Percentiles rank a stretch among this genome's conserved stretches.
These are phyloP conservation scores for Xylaria sp. DNA, from an alignment of 2,329 filamentous ascomycete species.

Conservation along the genomic window DNA sequence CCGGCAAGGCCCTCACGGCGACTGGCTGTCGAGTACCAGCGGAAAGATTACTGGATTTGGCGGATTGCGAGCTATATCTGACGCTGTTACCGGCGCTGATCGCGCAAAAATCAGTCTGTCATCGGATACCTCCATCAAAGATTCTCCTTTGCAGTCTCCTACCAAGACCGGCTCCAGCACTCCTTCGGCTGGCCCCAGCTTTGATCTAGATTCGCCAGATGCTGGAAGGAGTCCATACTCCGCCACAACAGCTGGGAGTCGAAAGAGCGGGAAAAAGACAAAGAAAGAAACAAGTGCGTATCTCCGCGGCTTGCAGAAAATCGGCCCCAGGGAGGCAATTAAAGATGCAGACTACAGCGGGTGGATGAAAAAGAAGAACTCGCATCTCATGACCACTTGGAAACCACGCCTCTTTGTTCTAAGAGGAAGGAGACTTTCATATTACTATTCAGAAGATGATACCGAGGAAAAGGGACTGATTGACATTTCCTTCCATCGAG, in stretches of 20 bases:
- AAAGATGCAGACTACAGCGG: constrained; percentile 89
- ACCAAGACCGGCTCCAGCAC: constrained; percentile 81
- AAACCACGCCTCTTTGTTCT: constrained; percentile 96
- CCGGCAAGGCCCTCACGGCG: constrained; percentile 59
- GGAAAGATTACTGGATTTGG: constrained; percentile 62
- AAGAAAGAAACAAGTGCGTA: constrained; percentile 98
- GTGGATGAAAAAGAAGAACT: constrained; percentile 99
- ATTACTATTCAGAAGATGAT: constrained; percentile 95
- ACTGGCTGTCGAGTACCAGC: constrained; percentile 68
- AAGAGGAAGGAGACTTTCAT: constrained; percentile 88
- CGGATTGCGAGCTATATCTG: constrained; percentile 87
- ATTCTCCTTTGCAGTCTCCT: constrained; percentile 69
- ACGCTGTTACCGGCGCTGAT: constrained; percentile 69
- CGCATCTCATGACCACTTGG: constrained; percentile 96
- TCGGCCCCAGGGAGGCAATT: constrained; percentile 84
- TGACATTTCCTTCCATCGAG: constrained; percentile 96
- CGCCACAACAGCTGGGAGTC: constrained; percentile 58
- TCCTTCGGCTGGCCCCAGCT: constrained; percentile 72
- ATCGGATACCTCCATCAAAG: constrained; percentile 61
- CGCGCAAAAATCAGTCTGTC: constrained; percentile 63
- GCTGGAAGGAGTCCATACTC: constrained; percentile 66
- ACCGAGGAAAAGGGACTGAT: constrained; percentile 94
- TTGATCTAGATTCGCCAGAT: constrained; percentile 82
- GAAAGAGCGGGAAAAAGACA: constrained; percentile 69
- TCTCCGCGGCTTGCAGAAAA: constrained; percentile 83